Conservation (phyloP, 2,329 filamentous ascomycete genomes). For the Colletotrichum paranaense region DNA sequence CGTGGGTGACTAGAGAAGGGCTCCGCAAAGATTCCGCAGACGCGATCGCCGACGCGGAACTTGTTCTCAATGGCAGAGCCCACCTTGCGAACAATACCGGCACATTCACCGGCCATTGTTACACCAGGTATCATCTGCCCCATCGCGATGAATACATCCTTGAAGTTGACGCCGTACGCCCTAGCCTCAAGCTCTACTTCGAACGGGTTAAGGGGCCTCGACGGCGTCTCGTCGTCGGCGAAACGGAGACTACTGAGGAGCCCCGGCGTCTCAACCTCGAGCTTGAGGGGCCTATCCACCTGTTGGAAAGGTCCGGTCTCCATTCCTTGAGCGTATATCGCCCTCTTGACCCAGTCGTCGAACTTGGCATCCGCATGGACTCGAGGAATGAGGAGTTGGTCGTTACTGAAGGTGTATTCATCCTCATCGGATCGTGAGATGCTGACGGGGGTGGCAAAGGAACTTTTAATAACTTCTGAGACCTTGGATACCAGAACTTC, state of each 20-base stretch:
- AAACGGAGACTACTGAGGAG: constrained; percentile 27
- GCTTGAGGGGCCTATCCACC: constrained; percentile 22
- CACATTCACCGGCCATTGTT: constrained; percentile 40
- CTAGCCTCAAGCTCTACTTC: constrained; percentile 39
- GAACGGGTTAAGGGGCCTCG: constrained; percentile 26
- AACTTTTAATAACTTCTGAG: not conserved
- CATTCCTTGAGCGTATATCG: not conserved
- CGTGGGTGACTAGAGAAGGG: constrained; percentile 7
- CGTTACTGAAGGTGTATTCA: constrained; percentile 12
- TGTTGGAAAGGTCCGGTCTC: constrained; percentile 3
- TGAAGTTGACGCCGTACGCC: constrained; percentile 39
- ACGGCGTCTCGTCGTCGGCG: constrained; percentile 26
- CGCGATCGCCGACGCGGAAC: constrained; percentile 41
- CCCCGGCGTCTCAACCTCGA: constrained; percentile 35
- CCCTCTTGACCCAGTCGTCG: not conserved
- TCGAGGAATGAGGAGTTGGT: constrained; percentile 10
- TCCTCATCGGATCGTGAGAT: not conserved
- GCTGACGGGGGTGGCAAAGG: not conserved
- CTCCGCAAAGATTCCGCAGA: constrained; percentile 10
- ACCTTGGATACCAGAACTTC: not conserved
- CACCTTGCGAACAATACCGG: constrained; percentile 42
- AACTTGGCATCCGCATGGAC: constrained; percentile 11
- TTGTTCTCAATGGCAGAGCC: constrained; percentile 36
- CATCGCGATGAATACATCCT: constrained; percentile 40
- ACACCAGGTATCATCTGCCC: constrained; percentile 38